Evolutionary conservation across 805 yeast genomes (phyloP), one percentile per base, ranked within the genome.

Genomic region (Hanseniaspora hatyaiensis): DNA sequence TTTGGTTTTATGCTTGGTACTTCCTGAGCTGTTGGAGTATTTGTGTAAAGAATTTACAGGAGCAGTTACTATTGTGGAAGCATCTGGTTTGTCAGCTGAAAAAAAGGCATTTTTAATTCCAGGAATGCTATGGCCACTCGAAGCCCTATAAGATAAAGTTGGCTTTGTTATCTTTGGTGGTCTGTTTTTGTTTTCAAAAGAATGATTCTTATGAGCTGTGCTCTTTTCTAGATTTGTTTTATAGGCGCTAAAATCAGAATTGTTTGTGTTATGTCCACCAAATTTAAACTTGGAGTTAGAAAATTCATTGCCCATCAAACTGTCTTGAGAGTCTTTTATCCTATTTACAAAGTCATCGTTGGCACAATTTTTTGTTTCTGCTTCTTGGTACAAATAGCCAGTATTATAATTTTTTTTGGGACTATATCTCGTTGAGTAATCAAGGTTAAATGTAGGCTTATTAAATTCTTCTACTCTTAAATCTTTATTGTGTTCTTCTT

Each of bases 11-110:
- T 13, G 22, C 23, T 24, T 45, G n/a, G 23, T 28, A 18, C 30
- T 30, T 3, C 42, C 40, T 18, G 30, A 45, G 16, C 49, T 45
- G 32, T 32, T 45, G 1, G 49, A 45, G 16, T 45, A 33, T 29
- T 31, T 45, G 29, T 45, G 49, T 23, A 37, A 28, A n/a, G 29
- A 26, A 26, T 26, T 26, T 26, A 26, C 6, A 26, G 6, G 29
- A 26, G 11, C 11, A 26, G n/a, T n/a, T n/a, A n/a, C n/a, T n/a
- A 8, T 26, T 26, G 6, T 26, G 29, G 11, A 26, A 26, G 29
- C 6, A 26, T 26, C 11, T 26, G 29, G 11, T 8, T 26, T 26
- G 11, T 26, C 11, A 26, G 29, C 9, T 26, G 11, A 11, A 11
- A 11, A 26, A 8, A 11, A 26, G 11, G 29, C 11, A 26, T 26